These are phyloP conservation scores for Camelina laxa DNA, from an alignment of 345 rosid genomes.

Conservation along the genomic window DNA sequence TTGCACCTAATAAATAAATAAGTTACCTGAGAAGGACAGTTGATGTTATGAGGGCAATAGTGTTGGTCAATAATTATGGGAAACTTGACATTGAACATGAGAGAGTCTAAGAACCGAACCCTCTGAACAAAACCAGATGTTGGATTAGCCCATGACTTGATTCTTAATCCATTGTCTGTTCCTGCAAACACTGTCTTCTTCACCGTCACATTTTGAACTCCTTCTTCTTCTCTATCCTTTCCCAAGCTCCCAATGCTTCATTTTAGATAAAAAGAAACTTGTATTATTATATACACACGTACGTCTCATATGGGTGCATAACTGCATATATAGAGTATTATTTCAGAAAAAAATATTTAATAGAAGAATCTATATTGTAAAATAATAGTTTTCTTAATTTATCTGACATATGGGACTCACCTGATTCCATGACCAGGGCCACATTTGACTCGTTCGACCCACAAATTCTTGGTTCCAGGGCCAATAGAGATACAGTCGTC, in stretches of 20 bases:
- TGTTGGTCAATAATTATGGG: constrained; percentile 14
- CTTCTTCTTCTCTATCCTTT: constrained; percentile 2
- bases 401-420: not conserved
- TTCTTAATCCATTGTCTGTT: constrained; percentile 15
- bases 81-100: constrained; percentile 6
- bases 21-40: constrained; percentile 3
- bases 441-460: constrained; percentile 16
- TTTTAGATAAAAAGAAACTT: not conserved
- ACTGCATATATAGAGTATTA: no score
- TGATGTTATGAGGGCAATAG: constrained; percentile 11
- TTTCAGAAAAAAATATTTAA: no score
- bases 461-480: constrained; percentile 4
- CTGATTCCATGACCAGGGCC: constrained; percentile 21
- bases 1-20: not conserved
- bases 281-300: not conserved
- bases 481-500: constrained; percentile 11
- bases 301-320: no score
- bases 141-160: constrained; percentile 5
- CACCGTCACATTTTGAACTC: constrained; percentile 5
- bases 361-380: no score
- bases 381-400: not conserved
- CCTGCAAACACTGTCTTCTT: constrained; percentile 13
- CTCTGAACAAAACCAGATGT: constrained; percentile 14
- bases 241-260: constrained; percentile 13
- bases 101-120: constrained; percentile 12